Evolutionary conservation across 2,329 filamentous ascomycete species (phyloP).

Genomic region (Elsinoe fawcettii): DNA sequence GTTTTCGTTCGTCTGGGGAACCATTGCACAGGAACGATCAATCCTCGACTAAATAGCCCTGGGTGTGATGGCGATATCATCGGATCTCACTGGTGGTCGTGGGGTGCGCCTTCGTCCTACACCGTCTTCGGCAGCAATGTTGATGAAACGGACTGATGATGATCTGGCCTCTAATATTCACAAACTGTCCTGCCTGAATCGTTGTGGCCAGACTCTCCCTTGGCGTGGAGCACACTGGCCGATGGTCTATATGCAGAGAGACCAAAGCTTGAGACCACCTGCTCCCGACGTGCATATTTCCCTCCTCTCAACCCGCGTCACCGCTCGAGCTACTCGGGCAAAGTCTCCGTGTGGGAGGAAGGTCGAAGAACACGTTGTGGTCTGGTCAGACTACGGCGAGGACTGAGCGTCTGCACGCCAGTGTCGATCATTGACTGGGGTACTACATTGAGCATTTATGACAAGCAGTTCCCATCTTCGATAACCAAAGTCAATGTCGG

Average conservation of each 20-base stretch:
- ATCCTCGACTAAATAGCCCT: too few species aligned
- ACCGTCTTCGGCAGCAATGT: background rate
- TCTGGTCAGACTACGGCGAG: background rate
- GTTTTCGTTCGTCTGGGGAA: background rate
- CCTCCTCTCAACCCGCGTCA: background rate
- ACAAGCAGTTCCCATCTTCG: background rate
- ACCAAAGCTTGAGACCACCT: slow-evolving; percentile 1
- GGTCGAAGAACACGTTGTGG: background rate
- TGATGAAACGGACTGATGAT: background rate
- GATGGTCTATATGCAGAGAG: background rate
- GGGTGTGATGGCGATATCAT: too few species aligned
- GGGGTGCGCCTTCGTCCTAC: background rate
- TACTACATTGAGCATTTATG: background rate
- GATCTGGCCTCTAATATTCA: background rate
- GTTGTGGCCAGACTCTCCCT: background rate
- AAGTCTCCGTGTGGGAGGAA: background rate
- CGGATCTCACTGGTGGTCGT: background rate
- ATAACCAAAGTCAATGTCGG: background rate
- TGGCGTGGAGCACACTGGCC: background rate
- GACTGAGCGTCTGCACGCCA: slow-evolving; percentile 4
- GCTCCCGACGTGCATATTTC: background rate
- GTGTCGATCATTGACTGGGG: slow-evolving; percentile 8
- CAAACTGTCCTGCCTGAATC: background rate
- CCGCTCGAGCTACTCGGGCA: background rate
- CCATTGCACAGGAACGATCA: background rate